Percentiles rank a stretch among this genome's conserved stretches.
phyloP scores from a whole-genome alignment of 106 monocot genomes.

The Allium sativum region DNA sequence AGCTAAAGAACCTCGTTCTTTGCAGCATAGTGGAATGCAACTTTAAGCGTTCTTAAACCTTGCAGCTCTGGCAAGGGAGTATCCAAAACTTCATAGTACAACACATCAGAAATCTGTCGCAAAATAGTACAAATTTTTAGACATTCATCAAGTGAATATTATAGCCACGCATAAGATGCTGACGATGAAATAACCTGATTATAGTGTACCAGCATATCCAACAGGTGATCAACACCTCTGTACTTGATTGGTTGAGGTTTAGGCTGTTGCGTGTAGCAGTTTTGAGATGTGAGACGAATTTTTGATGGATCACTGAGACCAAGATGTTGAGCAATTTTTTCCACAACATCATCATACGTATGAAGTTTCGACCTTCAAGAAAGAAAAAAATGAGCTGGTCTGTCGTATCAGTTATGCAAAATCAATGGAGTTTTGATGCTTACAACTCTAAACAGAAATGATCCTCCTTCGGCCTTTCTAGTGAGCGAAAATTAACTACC shows the following conservation, averaged over 20 bases:
- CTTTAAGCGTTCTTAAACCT: constrained; percentile 87
- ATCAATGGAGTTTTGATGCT: neutral
- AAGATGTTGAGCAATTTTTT: constrained; percentile 70
- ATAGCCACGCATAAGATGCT: neutral
- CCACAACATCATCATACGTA: constrained; percentile 92
- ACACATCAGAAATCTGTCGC: constrained; percentile 83
- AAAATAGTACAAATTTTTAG: neutral
- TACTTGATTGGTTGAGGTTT: constrained; percentile 97
- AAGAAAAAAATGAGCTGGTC: constrained; percentile 3
- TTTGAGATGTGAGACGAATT: constrained; percentile 97
- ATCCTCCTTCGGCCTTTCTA: constrained; percentile 12
- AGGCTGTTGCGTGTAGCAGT: constrained; percentile 98
- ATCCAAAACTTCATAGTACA: constrained; percentile 95
- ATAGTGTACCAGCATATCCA: constrained; percentile 94
- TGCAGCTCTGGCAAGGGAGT: constrained; percentile 94
- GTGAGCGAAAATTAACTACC: constrained; percentile 9
- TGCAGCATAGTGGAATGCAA: constrained; percentile 91
- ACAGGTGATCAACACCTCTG: constrained; percentile 81
- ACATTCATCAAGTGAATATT: neutral
- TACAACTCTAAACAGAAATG: constrained; percentile 14
- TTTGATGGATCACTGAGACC: constrained; percentile 88
- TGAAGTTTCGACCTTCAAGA: constrained; percentile 66
- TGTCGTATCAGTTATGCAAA: neutral
- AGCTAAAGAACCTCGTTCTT: constrained; percentile 62
- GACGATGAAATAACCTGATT: constrained; percentile 55